Evolutionary conservation across 202 grass and related monocot genomes (phyloP), one percentile per base, ranked within the genome.

Genomic region (Setaria viridis): DNA sequence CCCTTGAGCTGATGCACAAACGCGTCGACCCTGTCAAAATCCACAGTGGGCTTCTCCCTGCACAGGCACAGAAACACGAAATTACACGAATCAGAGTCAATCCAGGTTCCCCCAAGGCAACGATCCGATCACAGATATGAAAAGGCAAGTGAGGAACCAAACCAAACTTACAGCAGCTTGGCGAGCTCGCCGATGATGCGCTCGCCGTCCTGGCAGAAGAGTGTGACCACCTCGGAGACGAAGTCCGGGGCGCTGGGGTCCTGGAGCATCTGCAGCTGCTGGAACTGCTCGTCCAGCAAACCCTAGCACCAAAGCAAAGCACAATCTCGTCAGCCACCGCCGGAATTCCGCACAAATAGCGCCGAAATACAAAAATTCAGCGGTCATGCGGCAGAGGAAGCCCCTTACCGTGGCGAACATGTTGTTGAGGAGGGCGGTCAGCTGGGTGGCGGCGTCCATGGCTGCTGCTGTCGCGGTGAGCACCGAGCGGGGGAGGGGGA

Each of bases 1-100:
- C 89, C 95, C 21, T 85, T 91, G 12, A 95, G 87, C 41, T 92
- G 85, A 74, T 93, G 87, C 82, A 91, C 85, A 53, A 85, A 82
- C 13, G 79, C 85, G 20, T 85, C 86, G 60, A 94, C 71, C 79
- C 56, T 90, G 55, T 42, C 19, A 42, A 89, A 93, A 67, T 97
- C 89, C 88, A 94, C 90, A 17, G 2, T 51, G n/a, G 85, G 39
- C 50, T 87, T 70, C 10, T 88, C 51, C 57, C 92, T 95, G 75
- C 81, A 70, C 46, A 70, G 42, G 54, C 37, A 39, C 51, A 76
- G 15, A 66, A 50, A 46, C 89, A 57, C 6, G 25, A 59, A 70
- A 89, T 77, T 9, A 35, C 76, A 16, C 10, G 42, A 66, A 75
- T 21, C 16, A 60, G 55, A 80, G 57, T 74, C 41, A 80, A 83